phyloP scores from a whole-genome alignment of 2,329 filamentous ascomycete species.

The Fusarium austroafricanum region DNA sequence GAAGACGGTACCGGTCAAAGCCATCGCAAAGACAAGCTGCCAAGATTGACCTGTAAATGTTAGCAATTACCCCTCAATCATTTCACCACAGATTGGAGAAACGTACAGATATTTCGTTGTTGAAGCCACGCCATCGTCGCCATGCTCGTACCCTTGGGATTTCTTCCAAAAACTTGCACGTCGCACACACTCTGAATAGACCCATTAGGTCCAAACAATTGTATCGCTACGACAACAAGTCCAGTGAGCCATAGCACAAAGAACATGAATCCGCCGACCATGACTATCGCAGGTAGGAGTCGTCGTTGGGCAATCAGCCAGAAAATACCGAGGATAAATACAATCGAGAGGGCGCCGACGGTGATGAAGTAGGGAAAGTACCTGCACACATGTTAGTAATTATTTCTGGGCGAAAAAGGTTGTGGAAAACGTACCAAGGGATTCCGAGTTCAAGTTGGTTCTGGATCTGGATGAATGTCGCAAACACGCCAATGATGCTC shows the following conservation, averaged over 20 bases:
- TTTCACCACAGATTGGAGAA: too few relatives aligned
- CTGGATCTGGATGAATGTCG: constrained; percentile 70
- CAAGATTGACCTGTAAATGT: constrained; percentile 66
- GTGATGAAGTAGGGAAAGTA: constrained; percentile 76
- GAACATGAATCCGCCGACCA: constrained; percentile 73
- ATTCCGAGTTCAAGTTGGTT: constrained; percentile 63
- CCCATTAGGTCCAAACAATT: constrained; percentile 71
- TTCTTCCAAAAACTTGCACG: constrained; percentile 64
- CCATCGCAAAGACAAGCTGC: constrained; percentile 73
- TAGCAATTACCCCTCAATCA: constrained; percentile 19
- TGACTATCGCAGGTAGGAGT: constrained; percentile 70
- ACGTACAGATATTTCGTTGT: constrained; percentile 72
- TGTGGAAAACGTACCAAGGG: constrained; percentile 65
- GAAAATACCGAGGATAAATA: constrained; percentile 74
- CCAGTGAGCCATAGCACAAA: constrained; percentile 77
- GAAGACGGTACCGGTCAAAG: constrained; percentile 69
- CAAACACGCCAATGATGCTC: constrained; percentile 71
- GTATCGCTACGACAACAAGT: constrained; percentile 69
- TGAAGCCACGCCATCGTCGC: constrained; percentile 72
- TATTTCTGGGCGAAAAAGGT: neutral
- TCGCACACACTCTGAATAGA: constrained; percentile 71
- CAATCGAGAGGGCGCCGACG: constrained; percentile 67
- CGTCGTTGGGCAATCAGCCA: constrained; percentile 71
- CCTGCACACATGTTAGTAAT: constrained; percentile 54
- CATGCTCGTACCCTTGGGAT: constrained; percentile 62